Evolutionary conservation across 345 rosid species (phyloP).

Genomic region (Citrus cavaleriei): DNA sequence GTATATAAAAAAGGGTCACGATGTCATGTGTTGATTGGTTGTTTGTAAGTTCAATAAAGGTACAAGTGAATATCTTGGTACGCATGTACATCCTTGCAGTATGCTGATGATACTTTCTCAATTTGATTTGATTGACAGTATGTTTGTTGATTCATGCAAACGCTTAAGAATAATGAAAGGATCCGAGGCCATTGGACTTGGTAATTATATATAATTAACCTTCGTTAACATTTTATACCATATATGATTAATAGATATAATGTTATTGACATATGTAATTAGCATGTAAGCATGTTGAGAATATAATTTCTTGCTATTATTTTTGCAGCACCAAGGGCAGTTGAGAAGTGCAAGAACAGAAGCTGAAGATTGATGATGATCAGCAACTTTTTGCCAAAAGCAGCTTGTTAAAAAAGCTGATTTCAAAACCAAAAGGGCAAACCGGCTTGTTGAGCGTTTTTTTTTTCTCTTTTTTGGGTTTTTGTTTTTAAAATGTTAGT

Average conservation of each 20-base stretch:
- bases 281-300: neutral
- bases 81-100: too few species aligned
- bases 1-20: too few species aligned
- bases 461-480: neutral
- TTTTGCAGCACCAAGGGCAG: conserved; percentile 66
- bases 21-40: too few species aligned
- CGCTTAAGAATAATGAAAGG: conserved; percentile 76
- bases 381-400: neutral
- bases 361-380: conserved; percentile 31
- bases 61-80: too few species aligned
- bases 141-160: conserved; percentile 81
- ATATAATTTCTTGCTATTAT: neutral
- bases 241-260: neutral
- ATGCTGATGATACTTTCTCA: neutral
- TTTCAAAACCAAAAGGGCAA: conserved; percentile 21
- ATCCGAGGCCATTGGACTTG: conserved; percentile 85
- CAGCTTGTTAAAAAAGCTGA: neutral
- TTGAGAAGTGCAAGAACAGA: conserved; percentile 80
- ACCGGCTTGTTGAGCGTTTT: conserved; percentile 40
- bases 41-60: neutral
- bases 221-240: neutral
- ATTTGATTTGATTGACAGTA: conserved; percentile 27
- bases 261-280: neutral
- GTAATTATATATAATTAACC: conserved; percentile 28
- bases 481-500: neutral